Percentiles rank a stretch among this genome's conserved stretches.
Evolutionary conservation across 1,284 basidiomycete genomes (phyloP).

Genomic region (Takashimella koratensis): DNA sequence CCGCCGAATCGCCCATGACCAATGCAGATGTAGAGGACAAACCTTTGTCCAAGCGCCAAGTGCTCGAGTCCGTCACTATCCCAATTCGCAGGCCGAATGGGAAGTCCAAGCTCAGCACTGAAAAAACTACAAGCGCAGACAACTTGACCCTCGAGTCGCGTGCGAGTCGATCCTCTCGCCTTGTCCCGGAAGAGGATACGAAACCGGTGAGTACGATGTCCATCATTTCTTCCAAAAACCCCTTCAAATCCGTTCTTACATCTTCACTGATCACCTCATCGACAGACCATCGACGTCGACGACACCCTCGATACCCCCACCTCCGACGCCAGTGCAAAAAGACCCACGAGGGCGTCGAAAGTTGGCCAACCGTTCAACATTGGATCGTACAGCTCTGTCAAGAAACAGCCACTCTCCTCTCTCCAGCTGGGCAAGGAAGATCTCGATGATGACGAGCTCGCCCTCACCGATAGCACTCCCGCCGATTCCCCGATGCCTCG

Average conservation of each 20-base stretch:
- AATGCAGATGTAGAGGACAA: neutral
- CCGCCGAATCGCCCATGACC: neutral
- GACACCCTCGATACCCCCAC: too few species aligned
- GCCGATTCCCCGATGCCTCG: neutral
- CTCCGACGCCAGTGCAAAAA: too few species aligned
- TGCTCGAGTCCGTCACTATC: slow-evolving; percentile 26
- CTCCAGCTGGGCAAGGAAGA: neutral
- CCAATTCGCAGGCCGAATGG: slow-evolving; percentile 14
- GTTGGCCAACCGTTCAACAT: slow-evolving; percentile 29
- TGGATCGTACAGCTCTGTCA: slow-evolving; percentile 20
- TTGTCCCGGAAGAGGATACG: too few species aligned
- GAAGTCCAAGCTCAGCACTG: slow-evolving; percentile 29
- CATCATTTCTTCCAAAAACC: too few species aligned
- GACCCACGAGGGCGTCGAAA: too few species aligned
- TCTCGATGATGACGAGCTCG: neutral
- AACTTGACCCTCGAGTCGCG: slow-evolving; percentile 38
- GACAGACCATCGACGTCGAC: too few species aligned
- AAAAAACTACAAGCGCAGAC: slow-evolving; percentile 37
- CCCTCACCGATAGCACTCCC: neutral
- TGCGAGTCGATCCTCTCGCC: too few species aligned
- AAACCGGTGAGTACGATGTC: too few species aligned
- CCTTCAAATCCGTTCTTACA: too few species aligned
- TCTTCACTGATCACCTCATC: too few species aligned
- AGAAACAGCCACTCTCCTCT: slow-evolving; percentile 10
- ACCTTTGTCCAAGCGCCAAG: slow-evolving; percentile 10